Conservation (phyloP, 805 yeast species). For the Candida manassasensis region DNA sequence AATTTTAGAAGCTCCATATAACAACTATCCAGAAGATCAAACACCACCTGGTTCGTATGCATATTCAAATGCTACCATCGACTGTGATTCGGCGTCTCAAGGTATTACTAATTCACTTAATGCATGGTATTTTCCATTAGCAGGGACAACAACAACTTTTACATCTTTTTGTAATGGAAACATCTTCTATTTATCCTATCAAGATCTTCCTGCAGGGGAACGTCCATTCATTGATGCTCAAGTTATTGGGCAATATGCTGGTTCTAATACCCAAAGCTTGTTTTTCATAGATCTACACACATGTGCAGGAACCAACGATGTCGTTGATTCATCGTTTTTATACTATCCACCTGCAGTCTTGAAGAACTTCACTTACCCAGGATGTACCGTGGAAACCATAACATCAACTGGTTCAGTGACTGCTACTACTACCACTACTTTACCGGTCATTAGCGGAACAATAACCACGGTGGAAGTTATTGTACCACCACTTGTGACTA, state of each 20-base stretch:
- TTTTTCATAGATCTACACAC: not conserved
- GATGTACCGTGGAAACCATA: not conserved
- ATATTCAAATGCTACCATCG: constrained; percentile 7
- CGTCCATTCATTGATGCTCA: not conserved
- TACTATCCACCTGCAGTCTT: not conserved
- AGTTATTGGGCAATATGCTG: not conserved
- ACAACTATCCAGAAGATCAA: not conserved
- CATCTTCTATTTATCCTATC: constrained; percentile 5
- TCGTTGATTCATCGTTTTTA: not conserved
- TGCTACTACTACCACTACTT: constrained; percentile 9
- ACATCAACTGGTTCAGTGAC: constrained; percentile 7
- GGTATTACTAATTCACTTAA: constrained; percentile 12
- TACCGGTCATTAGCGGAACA: constrained; percentile 8
- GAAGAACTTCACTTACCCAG: not conserved
- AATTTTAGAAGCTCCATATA: not conserved
- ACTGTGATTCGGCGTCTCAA: constrained; percentile 11
- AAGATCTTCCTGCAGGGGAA: not conserved
- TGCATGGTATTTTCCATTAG: constrained; percentile 12
- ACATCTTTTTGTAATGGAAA: not conserved
- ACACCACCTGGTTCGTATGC: not conserved
- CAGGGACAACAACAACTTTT: not conserved
- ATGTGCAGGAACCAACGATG: not conserved
- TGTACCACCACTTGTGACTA: constrained; percentile 9
- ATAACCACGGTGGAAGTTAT: constrained; percentile 12
- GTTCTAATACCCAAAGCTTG: not conserved